Base-by-base conservation (phyloP, 805 yeast species). In the Ogataea ramenticola region DNA sequence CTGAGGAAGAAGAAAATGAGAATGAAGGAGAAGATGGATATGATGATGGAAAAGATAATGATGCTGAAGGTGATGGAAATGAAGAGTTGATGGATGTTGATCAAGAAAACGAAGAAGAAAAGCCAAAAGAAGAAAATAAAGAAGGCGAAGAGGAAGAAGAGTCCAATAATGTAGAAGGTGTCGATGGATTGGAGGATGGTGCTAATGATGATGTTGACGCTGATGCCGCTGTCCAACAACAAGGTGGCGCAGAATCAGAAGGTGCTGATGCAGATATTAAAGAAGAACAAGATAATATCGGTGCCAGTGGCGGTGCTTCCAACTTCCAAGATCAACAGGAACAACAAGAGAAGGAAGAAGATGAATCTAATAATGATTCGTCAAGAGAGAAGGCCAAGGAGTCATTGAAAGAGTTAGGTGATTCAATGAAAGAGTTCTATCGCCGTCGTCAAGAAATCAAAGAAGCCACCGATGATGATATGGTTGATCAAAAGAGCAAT, bases 391-490 rank as follows among this genome's bases (percentile, higher is more conserved):
- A 74, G 53, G 88, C 86, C 35, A 74, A 75, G 45, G 89, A 88
- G 54, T 79, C 95, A 0, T 69, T 91, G 64, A 86, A 86, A 60
- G 89, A 89, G 58, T 72, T 93, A 14, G 98, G 99, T 42, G 97
- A 90, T 62, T 78, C 96, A 1, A 60, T 90, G 66, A 86, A 91
- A 54, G 96, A 90, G 57, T 91, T 85, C 66, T 95, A 91, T 59
- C 84, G 87, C 58, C 83, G 96, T 54, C 80, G 85, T 49, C 88
- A 86, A 60, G 96, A 89, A 53, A 91, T 93, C 48, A 72, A 81
- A 51, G 90, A 86, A 50, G 78, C 86, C 10, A 64, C 74, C 3
- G 77, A 75, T 42, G 79, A 78, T 35, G 68, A 68, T 26, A 68
- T 74, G 38, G 66, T 59, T 22, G 80, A 80, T 12, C 73, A 76